Evolutionary conservation across 140 eudicot genomes (phyloP).

Genomic region (Ambrosia hybrid): DNA sequence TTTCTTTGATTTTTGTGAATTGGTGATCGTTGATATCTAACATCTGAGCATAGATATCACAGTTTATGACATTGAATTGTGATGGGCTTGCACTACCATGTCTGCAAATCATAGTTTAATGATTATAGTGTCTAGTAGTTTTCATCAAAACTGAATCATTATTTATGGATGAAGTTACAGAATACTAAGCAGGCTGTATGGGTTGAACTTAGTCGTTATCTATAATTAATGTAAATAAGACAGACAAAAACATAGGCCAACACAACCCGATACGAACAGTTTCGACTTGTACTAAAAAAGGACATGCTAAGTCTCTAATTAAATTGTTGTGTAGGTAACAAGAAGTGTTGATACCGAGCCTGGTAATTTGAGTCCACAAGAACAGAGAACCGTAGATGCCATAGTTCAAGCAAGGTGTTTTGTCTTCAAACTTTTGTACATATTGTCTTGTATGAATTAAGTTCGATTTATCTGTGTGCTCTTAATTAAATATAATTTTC

Average conservation of each 20-base stretch:
- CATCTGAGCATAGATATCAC: slow-evolving; percentile 1
- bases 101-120: slow-evolving; percentile 4
- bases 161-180: slow-evolving; percentile 19
- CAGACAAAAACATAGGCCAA: too few relatives aligned
- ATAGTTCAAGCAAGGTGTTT: slow-evolving; percentile 88
- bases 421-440: slow-evolving; percentile 12
- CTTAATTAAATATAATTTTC: slow-evolving; percentile 5
- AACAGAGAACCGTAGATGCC: slow-evolving; percentile 87
- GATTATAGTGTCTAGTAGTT: slow-evolving; percentile 4
- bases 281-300: neutral
- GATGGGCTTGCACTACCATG: slow-evolving; percentile 6
- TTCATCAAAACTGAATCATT: neutral
- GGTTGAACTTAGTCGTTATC: too few relatives aligned
- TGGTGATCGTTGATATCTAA: slow-evolving; percentile 10
- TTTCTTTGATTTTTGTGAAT: slow-evolving; percentile 13
- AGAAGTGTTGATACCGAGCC: slow-evolving; percentile 87
- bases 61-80: slow-evolving; percentile 2
- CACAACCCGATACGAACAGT: too few relatives aligned
- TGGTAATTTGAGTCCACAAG: slow-evolving; percentile 89
- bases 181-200: neutral
- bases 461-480: slow-evolving; percentile 12
- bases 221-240: too few relatives aligned
- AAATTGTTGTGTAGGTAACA: slow-evolving; percentile 59
- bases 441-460: neutral
- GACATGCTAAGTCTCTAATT: slow-evolving; percentile 6